These are phyloP conservation scores for Apophysomyces ossiformis DNA, from an alignment of 371 early-diverging fungal species.

Conservation along the genomic window DNA sequence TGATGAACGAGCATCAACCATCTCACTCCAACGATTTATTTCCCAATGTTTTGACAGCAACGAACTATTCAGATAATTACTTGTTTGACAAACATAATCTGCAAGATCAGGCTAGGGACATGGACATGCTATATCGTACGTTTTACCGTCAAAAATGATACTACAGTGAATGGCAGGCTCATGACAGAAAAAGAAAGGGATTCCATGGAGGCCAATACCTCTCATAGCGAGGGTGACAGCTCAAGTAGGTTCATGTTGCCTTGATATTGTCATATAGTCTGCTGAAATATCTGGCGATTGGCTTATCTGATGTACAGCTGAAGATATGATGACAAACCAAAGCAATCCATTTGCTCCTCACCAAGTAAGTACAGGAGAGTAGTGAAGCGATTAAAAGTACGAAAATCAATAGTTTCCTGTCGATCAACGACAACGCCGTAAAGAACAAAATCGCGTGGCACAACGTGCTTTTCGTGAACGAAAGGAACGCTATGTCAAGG, in stretches of 20 bases:
- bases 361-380: neutral
- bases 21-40: neutral
- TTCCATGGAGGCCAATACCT: neutral
- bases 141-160: neutral
- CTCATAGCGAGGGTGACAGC: conserved; percentile 2
- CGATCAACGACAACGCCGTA: conserved; percentile 18
- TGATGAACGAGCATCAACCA: neutral
- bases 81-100: neutral
- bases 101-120: neutral
- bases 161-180: neutral
- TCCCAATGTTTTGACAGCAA: neutral
- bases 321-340: conserved; percentile 3
- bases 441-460: conserved; percentile 67
- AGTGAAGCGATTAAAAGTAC: neutral
- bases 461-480: conserved; percentile 74
- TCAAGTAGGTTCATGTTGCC: neutral
- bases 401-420: neutral
- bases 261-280: neutral
- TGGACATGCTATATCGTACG: conserved; percentile 4
- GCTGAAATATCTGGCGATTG: neutral
- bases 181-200: neutral
- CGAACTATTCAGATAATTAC: neutral
- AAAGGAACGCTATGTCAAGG: conserved; percentile 64
- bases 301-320: neutral
- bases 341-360: neutral